Evolutionary conservation across 2,329 filamentous ascomycete species (phyloP).

Genomic region (Septoria petroselini): DNA sequence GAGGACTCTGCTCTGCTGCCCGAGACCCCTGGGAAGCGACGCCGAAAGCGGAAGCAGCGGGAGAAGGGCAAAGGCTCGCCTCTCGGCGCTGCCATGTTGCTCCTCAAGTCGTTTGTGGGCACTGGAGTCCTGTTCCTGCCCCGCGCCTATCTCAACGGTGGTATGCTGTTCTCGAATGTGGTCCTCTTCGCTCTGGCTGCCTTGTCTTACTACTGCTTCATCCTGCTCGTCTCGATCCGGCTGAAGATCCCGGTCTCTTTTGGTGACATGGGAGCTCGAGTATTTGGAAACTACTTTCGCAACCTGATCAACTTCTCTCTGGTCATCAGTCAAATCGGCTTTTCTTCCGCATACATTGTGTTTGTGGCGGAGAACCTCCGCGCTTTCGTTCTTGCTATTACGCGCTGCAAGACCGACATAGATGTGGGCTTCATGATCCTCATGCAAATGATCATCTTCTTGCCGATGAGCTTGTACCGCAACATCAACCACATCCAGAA

Average conservation of each 20-base stretch:
- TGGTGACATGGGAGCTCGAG: conserved; percentile 87
- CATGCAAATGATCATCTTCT: conserved; percentile 91
- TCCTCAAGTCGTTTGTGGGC: conserved; percentile 96
- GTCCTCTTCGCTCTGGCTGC: conserved; percentile 81
- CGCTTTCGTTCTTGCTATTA: conserved; percentile 88
- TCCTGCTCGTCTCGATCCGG: conserved; percentile 83
- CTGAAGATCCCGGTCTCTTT: conserved; percentile 89
- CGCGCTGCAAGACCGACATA: conserved; percentile 79
- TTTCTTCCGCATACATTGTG: conserved; percentile 92
- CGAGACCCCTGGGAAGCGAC: conserved; percentile 59
- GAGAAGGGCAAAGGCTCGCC: conserved; percentile 74
- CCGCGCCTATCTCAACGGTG: conserved; percentile 89
- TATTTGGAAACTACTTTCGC: conserved; percentile 90
- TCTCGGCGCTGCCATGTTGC: conserved; percentile 73
- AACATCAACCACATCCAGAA: conserved; percentile 98
- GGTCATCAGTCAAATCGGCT: conserved; percentile 91
- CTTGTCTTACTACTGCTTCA: conserved; percentile 96
- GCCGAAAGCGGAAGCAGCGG: conserved; percentile 72
- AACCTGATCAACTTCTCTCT: conserved; percentile 85
- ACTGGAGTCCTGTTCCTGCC: conserved; percentile 93
- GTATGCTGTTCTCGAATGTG: conserved; percentile 93
- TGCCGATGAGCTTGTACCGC: conserved; percentile 87
- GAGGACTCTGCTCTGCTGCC: conserved; percentile 77
- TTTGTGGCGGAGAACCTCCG: conserved; percentile 95
- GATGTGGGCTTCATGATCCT: conserved; percentile 86